Evolutionary conservation across 129 eudicot genomes (phyloP).

Genomic region (Logfia minima): DNA sequence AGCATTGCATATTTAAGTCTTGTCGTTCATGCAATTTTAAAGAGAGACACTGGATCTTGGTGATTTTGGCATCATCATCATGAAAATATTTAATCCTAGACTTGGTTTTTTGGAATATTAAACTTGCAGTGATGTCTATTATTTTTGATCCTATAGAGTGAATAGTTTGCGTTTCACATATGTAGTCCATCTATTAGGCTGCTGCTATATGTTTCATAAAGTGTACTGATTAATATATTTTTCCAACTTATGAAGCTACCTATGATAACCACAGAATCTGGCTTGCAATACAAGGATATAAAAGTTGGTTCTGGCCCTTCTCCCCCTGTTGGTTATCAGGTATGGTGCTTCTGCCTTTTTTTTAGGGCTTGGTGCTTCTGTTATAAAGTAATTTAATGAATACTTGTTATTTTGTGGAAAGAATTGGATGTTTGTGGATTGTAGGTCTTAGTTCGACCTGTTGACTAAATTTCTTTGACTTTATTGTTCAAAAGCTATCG

Average conservation of each 20-base stretch:
- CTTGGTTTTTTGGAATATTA: neutral
- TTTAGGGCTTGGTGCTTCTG: neutral
- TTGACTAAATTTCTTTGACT: slow-evolving; percentile 5
- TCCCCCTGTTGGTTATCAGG: slow-evolving; percentile 99
- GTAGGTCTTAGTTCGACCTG: neutral
- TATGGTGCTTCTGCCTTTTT: slow-evolving; percentile 19
- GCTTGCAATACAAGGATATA: slow-evolving; percentile 95
- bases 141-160: neutral
- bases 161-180: slow-evolving; percentile 17
- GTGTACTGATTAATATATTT: neutral
- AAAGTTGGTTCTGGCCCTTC: slow-evolving; percentile 85
- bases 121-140: neutral
- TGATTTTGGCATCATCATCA: neutral
- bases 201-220: slow-evolving; percentile 1
- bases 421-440: neutral
- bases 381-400: neutral
- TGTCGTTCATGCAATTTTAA: neutral
- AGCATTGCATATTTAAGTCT: neutral
- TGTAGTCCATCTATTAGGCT: neutral
- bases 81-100: slow-evolving; percentile 9
- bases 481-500: neutral
- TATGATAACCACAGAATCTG: slow-evolving; percentile 94
- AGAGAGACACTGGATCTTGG: neutral
- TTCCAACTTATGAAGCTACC: slow-evolving; percentile 62
- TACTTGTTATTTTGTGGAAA: neutral